phyloP scores from a whole-genome alignment of 2,329 filamentous ascomycete species.

The Cladosporium sp. region DNA sequence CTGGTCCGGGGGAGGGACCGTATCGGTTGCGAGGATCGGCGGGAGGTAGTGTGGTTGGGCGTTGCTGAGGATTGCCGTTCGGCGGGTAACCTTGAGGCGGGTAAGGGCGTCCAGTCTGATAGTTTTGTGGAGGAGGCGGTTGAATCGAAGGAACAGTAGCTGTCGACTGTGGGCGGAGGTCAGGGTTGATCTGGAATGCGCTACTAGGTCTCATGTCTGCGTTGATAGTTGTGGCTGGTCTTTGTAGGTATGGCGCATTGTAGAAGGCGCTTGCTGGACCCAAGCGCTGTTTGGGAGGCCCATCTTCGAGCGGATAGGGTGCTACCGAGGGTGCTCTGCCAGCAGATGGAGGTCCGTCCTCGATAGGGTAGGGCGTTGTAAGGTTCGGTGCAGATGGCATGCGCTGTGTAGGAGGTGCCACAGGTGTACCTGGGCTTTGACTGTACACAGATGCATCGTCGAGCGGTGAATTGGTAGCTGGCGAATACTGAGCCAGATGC shows the following conservation, averaged over 20 bases:
- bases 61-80: constrained; percentile 4
- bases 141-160: constrained; percentile 19
- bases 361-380: constrained; percentile 28
- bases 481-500: not conserved
- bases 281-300: constrained; percentile 38
- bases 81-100: constrained; percentile 13
- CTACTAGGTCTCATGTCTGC: constrained; percentile 51
- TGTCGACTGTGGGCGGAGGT: constrained; percentile 31
- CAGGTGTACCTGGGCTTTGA: constrained; percentile 20
- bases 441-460: constrained; percentile 11
- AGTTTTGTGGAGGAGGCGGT: constrained; percentile 5
- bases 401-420: not conserved
- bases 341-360: constrained; percentile 32
- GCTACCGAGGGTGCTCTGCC: constrained; percentile 50
- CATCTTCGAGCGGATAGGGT: constrained; percentile 68
- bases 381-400: constrained; percentile 6
- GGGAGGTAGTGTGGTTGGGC: constrained; percentile 12
- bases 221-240: constrained; percentile 35
- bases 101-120: constrained; percentile 16
- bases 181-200: constrained; percentile 50
- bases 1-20: constrained; percentile 11
- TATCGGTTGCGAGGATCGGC: constrained; percentile 20
- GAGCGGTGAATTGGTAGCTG: not conserved
- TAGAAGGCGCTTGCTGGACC: constrained; percentile 36
- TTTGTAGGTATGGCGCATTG: constrained; percentile 35